Evolutionary conservation across 2,329 filamentous ascomycete species (phyloP).

Genomic region (Chaetomiaceae sp.): DNA sequence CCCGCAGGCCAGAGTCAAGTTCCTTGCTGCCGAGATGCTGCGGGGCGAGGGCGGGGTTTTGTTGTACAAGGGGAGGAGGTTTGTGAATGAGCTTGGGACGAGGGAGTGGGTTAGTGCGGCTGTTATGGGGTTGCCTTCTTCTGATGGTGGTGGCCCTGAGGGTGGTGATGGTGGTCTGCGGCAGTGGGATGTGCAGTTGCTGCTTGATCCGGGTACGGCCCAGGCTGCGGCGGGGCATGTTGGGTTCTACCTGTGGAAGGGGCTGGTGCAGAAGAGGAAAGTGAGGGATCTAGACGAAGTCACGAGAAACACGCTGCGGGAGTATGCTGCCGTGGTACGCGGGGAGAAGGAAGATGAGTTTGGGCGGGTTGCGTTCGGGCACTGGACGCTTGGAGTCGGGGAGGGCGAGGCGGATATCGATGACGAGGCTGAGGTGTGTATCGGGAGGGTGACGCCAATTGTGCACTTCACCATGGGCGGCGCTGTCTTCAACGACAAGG

Average conservation of each 20-base stretch:
- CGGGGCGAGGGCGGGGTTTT: slow-evolving; percentile 60
- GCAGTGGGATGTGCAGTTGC: slow-evolving; percentile 56
- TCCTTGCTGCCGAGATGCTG: slow-evolving; percentile 60
- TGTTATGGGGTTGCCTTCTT: slow-evolving; percentile 41
- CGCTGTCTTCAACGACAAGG: slow-evolving; percentile 50
- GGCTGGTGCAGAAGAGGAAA: slow-evolving; percentile 53
- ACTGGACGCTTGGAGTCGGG: slow-evolving; percentile 49
- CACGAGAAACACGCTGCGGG: slow-evolving; percentile 41
- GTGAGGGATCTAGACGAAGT: slow-evolving; percentile 44
- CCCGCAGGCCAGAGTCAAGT: slow-evolving; percentile 47
- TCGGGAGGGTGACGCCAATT: slow-evolving; percentile 59
- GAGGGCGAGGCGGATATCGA: slow-evolving; percentile 36
- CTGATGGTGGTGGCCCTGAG: slow-evolving; percentile 20
- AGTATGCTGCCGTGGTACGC: slow-evolving; percentile 45
- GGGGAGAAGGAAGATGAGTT: slow-evolving; percentile 40
- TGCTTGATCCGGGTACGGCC: slow-evolving; percentile 56
- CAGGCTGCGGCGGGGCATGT: slow-evolving; percentile 51
- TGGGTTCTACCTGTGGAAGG: slow-evolving; percentile 61
- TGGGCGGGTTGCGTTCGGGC: slow-evolving; percentile 48
- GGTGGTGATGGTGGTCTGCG: slow-evolving; percentile 32
- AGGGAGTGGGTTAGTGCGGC: slow-evolving; percentile 51
- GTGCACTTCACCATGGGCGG: slow-evolving; percentile 66
- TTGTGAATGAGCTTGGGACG: slow-evolving; percentile 60
- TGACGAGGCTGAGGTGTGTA: slow-evolving; percentile 44
- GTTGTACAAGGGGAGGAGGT: slow-evolving; percentile 46